phyloP scores from a whole-genome alignment of 352 stramenopile genomes.

The Globisporangium ultimum region DNA sequence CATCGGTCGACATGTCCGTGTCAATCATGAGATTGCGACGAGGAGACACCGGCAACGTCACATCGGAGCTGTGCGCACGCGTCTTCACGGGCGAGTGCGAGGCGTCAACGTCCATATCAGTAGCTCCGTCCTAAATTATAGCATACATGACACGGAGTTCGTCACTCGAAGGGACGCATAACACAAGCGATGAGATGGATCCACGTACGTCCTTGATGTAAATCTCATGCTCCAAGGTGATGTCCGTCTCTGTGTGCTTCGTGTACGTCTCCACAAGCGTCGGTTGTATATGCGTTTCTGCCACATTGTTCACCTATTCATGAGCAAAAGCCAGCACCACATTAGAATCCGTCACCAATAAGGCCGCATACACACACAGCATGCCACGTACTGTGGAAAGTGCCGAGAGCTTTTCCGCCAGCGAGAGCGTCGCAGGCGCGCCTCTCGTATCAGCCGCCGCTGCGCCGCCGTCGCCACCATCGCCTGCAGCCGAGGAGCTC shows the following conservation, averaged over 20 bases:
- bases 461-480: slow-evolving; percentile 18
- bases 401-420: slow-evolving; percentile 72
- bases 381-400: slow-evolving; percentile 56
- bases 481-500: slow-evolving; percentile 21
- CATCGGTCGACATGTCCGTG: slow-evolving; percentile 30
- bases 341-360: neutral
- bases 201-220: slow-evolving; percentile 37
- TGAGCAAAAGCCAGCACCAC: neutral
- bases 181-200: neutral
- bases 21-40: slow-evolving; percentile 47
- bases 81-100: slow-evolving; percentile 30
- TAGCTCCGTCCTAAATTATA: slow-evolving; percentile 13
- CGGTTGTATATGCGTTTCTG: slow-evolving; percentile 79
- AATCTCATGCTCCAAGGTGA: slow-evolving; percentile 79
- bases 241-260: slow-evolving; percentile 83
- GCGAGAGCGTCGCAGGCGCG: slow-evolving; percentile 35
- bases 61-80: slow-evolving; percentile 21
- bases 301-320: slow-evolving; percentile 56
- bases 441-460: slow-evolving; percentile 5
- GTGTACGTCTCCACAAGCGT: slow-evolving; percentile 81
- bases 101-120: slow-evolving; percentile 47
- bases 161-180: neutral
- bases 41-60: slow-evolving; percentile 30
- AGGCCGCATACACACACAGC: neutral
- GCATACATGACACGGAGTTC: neutral